Base-by-base conservation (phyloP, 306 rosid genomes). In the Ochetophila trinervis region DNA sequence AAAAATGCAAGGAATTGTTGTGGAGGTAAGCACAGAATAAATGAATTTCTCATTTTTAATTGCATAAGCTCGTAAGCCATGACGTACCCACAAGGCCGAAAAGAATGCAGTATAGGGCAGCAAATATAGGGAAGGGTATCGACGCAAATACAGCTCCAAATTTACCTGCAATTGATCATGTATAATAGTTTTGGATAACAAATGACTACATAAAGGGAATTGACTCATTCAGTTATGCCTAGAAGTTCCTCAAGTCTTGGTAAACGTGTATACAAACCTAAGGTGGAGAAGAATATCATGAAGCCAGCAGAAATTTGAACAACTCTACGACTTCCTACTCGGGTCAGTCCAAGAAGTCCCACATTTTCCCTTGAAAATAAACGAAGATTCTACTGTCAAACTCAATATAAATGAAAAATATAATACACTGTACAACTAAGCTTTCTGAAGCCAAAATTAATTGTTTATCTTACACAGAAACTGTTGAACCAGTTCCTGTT, bases 71-170 rank as follows among this genome's bases (percentile, higher is more conserved):
- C 27, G 45, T 5, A 40, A 40, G 45, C 12, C 45, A 40, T 40
- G 32, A 63, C 95, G 23, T 87, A 93, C 98, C 89, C 20, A 93
- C 97, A 17, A 93, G 90, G 74, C 98, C 97, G 4, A 86, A 93
- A 73, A 93, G 88, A 71, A 93, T 18, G 63, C 98, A 93, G 81
- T 93, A 89, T 21, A 86, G 53, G 4, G 97, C 98, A 61, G 98
- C 84, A 57, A 79, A 93, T 71, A 93, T 89, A 0, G 98, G 89
- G 80, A 85, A 75, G 30, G 97, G 98, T 79, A 93, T 93, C 7
- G 98, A 93, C 61, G 98, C 98, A 83, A 93, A 93, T 63, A 93
- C 93, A 60, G 98, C 98, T 42, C 98, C 98, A 71, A 93, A 93
- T 69, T 93, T 89, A 40, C 98, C 98, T 93, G 83, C 57, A 75